Base-by-base conservation (phyloP, 495 filamentous ascomycete species). In the Penicillium cosmopolitanum region DNA sequence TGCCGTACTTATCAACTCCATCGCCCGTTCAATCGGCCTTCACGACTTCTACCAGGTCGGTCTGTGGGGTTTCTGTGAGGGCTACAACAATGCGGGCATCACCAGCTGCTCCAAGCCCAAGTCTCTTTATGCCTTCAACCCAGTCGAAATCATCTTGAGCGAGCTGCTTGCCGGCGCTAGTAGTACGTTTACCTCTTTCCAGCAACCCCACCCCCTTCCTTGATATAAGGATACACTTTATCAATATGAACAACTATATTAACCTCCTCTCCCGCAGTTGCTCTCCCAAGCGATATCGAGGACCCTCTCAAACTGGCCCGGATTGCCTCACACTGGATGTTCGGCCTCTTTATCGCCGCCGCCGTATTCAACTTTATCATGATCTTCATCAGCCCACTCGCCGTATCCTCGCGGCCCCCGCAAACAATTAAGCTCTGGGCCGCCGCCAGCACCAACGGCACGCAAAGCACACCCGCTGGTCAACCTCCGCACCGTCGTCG, bases 31-130 rank as follows among this genome's bases (percentile, higher is more conserved):
- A 11, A 82, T 98, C 50, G 93, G 93, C 7, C 78, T 97, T 16
- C 91, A 96, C 63, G 93, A 97, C 74, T 98, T 95, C 75, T 98
- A 98, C 71, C 87, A 91, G 65, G 92, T 96, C 36, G 93, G 93
- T 5, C 71, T 97, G 12, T 97, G 93, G 93, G 86, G 84, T 36
- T 96, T 88, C 69, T 97, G 93, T 65, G 90, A 94, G 74, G 93
- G 93, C 16, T 93, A 92, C 73, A 73, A 86, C 44, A 79, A 79
- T 46, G 73, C 83, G 58, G 89, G 90, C 5, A 87, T 95, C 51
- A 94, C 90, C 9, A 70, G 70, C 58, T 97, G 93, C 74, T 89
- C 86, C 34, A 75, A 79, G 16, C 86, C 92, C 8, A 48, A 84
- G 62, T 75, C 77, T 16, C 74, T 94, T 21, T 97, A 95, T 70